Evolutionary conservation across 148 eudicot genomes (phyloP).

Genomic region (Euryodendron excelsum): DNA sequence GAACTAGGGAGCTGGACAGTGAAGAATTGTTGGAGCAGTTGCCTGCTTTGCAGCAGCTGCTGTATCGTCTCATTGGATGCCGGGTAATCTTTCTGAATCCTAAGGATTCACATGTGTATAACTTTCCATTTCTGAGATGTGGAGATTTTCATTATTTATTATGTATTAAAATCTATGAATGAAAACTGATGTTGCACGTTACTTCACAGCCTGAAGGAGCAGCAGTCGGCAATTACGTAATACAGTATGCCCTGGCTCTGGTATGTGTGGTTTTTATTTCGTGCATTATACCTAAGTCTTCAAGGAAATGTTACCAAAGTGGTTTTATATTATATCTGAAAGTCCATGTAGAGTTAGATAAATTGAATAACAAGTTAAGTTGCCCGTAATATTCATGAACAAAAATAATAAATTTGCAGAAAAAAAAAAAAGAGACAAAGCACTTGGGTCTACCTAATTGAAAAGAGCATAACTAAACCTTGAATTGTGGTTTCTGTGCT

Average conservation of each 20-base stretch:
- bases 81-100: conserved; percentile 50
- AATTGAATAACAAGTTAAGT: neutral
- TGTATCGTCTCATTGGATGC: conserved; percentile 89
- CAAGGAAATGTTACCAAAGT: neutral
- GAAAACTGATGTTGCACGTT: conserved; percentile 4
- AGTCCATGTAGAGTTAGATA: neutral
- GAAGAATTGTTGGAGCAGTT: conserved; percentile 85
- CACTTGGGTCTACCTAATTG: neutral
- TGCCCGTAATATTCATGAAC: neutral
- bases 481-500: neutral
- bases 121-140: neutral
- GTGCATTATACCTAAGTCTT: neutral
- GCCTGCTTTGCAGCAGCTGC: conserved; percentile 88
- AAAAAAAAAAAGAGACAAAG: neutral
- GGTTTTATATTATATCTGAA: neutral
- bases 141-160: neutral
- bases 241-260: conserved; percentile 98
- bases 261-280: conserved; percentile 37
- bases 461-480: neutral
- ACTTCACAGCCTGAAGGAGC: conserved; percentile 93
- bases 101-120: conserved; percentile 2
- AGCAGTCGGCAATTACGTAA: conserved; percentile 80
- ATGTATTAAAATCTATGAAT: neutral
- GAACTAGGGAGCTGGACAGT: conserved; percentile 82
- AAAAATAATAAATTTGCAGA: neutral